Evolutionary conservation across 148 eudicot species (phyloP).

Genomic region (Rhododendron williamsianum): DNA sequence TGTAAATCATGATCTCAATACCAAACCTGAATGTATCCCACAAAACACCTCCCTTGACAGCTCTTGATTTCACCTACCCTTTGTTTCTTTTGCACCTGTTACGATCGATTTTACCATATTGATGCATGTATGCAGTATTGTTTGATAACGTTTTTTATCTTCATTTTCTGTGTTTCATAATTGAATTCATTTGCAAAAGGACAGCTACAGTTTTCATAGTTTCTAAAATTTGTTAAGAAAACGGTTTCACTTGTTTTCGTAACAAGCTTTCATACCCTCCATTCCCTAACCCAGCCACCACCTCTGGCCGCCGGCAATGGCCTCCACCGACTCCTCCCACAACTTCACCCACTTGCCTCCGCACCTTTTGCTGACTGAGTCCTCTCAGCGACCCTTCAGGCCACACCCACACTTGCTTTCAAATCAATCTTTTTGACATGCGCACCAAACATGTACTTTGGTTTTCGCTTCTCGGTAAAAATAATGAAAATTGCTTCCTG

Average conservation of each 20-base stretch:
- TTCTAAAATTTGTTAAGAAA: not conserved
- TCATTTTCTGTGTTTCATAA: not conserved
- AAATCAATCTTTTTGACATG: not conserved
- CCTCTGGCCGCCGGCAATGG: not conserved
- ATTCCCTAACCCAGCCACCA: not conserved
- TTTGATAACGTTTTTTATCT: too few relatives aligned
- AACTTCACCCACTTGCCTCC: not conserved
- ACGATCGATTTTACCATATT: not conserved
- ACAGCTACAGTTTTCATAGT: not conserved
- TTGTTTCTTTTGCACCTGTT: not conserved
- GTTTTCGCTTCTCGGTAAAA: not conserved
- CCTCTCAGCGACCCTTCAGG: not conserved
- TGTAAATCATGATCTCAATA: not conserved
- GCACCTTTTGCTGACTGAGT: not conserved
- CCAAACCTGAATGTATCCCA: not conserved
- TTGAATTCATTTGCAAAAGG: not conserved
- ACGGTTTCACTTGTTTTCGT: not conserved
- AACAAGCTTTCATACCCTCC: not conserved
- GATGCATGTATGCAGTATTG: not conserved
- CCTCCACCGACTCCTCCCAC: not conserved
- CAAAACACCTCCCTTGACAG: not conserved
- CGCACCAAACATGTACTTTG: not conserved
- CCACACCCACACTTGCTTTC: not conserved
- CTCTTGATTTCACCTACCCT: not conserved
- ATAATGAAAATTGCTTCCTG: not conserved